Conservation (phyloP, 2,329 filamentous ascomycete genomes). For the Emmonsiellopsis sp. region DNA sequence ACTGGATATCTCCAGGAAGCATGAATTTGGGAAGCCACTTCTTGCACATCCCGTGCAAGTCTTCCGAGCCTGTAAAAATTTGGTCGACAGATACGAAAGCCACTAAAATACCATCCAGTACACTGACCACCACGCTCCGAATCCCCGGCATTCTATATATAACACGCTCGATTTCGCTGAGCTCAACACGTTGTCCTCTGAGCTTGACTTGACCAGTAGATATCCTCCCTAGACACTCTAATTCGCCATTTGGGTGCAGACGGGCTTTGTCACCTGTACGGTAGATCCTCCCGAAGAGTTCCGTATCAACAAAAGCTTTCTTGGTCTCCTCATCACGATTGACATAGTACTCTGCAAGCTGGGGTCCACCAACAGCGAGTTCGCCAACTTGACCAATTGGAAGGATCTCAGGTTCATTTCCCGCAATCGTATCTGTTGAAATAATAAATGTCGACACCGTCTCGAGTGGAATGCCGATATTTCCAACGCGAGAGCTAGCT, state of each 20-base stretch:
- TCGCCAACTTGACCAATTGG: conserved; percentile 64
- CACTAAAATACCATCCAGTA: conserved; percentile 61
- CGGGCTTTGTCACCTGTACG: conserved; percentile 77
- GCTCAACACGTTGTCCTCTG: conserved; percentile 73
- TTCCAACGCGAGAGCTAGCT: conserved; percentile 49
- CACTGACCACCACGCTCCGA: conserved; percentile 56
- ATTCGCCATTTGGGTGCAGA: conserved; percentile 54
- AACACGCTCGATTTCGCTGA: conserved; percentile 75
- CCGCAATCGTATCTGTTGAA: conserved; percentile 33
- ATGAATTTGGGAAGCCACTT: conserved; percentile 76
- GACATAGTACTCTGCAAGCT: conserved; percentile 72
- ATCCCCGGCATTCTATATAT: conserved; percentile 54
- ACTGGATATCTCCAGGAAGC: conserved; percentile 65
- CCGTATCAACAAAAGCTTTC: conserved; percentile 59
- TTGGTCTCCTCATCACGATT: conserved; percentile 70
- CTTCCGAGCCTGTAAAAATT: conserved; percentile 26
- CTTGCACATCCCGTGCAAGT: conserved; percentile 52
- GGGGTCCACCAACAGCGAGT: conserved; percentile 69
- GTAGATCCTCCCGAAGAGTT: conserved; percentile 61
- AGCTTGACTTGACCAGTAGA: conserved; percentile 76
- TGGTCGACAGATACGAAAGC: conserved; percentile 58
- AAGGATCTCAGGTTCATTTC: conserved; percentile 42
- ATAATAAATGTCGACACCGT: conserved; percentile 73
- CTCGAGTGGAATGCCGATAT: conserved; percentile 69
- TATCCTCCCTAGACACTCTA: conserved; percentile 80